Evolutionary conservation across 2,329 filamentous ascomycete species (phyloP), one percentile per base, ranked within the genome.

Genomic region (Fusarium sarcochroum): DNA sequence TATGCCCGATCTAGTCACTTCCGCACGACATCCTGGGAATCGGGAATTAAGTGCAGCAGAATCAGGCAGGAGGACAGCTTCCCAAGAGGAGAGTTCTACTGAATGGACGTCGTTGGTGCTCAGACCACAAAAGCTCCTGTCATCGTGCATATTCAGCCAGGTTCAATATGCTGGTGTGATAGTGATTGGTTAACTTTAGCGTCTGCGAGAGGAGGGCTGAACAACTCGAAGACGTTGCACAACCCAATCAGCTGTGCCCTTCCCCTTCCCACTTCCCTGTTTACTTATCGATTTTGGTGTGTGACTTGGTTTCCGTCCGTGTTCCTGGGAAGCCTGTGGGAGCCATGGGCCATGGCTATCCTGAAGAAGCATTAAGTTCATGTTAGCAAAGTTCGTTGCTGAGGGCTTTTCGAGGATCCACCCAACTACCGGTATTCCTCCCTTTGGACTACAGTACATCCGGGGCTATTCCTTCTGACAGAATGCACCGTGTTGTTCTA

Each of bases 1-100:
- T 14, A 32, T 47, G 44, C 50, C 68, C 55, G 66, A 70, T 72
- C 61, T 58, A 60, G 48, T 52, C 40, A 42, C 21, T 34, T 20
- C 35, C 35, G 17, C 10, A 10, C 7, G 35, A 18, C 27, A 11
- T 18, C 37, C 37, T 40, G n/a, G 11, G 11, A 13, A 40, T 11
- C 20, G 40, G 40, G 20, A 41, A 23, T 21, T 23, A 5, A 10
- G 7, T n/a, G 5, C 40, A 41, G 20, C 7, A 41, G 20, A 41
- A 23, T 13, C 21, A 46, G 45, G 47, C 10, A 35, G 32, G 38
- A 27, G 46, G n/a, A 37, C 17, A 40, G 42, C 23, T 27, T 18
- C 20, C 10, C 13, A 23, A 8, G 38, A 41, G 40, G 41, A 8
- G 37, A 27, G 17, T 23, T 21, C 23, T 37, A 15, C 59, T 35